Conservation (phyloP, 2,329 filamentous ascomycete genomes). For the Chaetomiaceae sp. region DNA sequence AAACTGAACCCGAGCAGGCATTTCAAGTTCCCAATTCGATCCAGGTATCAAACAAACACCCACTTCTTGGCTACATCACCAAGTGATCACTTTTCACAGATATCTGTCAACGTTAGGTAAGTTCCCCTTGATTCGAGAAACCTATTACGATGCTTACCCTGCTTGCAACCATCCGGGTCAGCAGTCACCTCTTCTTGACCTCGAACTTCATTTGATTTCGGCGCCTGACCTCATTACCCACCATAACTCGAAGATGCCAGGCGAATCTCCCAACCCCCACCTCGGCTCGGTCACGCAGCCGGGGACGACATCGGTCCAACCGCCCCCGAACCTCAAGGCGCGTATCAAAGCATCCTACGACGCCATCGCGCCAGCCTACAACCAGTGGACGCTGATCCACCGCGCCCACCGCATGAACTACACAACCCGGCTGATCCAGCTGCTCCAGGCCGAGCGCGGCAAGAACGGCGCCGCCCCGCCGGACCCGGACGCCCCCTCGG, state of each 20-base stretch:
- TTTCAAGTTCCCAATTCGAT: too few species aligned
- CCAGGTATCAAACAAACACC: too few species aligned
- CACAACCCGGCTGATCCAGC: slow-evolving; percentile 30
- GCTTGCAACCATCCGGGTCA: too few species aligned
- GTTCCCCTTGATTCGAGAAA: too few species aligned
- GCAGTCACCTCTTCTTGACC: too few species aligned
- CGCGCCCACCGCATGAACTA: slow-evolving; percentile 32
- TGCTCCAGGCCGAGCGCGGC: slow-evolving; percentile 17
- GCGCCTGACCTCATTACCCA: background rate
- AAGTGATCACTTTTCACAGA: too few species aligned
- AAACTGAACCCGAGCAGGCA: too few species aligned
- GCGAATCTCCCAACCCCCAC: background rate
- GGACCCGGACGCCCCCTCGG: background rate
- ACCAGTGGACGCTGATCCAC: slow-evolving; percentile 36
- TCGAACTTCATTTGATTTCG: too few species aligned
- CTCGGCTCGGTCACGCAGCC: background rate
- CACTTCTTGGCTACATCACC: too few species aligned
- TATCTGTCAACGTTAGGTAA: too few species aligned
- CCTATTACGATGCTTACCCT: too few species aligned
- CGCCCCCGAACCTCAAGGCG: slow-evolving; percentile 32
- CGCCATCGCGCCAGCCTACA: slow-evolving; percentile 37
- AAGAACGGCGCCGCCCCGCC: too few species aligned
- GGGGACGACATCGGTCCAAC: background rate
- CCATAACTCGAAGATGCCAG: background rate
- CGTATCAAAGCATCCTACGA: slow-evolving; percentile 38